Base-by-base conservation (phyloP, 2,329 filamentous ascomycete species). In the Metarhizium album region DNA sequence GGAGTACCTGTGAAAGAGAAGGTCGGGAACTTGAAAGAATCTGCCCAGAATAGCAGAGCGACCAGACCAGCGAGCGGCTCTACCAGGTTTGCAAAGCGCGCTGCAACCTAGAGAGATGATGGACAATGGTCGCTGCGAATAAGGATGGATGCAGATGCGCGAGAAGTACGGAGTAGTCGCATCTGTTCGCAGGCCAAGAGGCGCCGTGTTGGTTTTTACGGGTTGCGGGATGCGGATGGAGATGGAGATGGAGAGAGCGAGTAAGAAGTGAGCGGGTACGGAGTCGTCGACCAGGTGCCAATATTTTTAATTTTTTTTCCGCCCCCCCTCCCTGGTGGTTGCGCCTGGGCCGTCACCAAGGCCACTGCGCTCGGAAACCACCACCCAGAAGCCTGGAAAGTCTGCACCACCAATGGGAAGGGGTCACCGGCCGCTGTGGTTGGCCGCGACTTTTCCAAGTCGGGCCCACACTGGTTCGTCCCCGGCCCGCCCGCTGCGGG, bases 151-250 rank as follows among this genome's bases (percentile, higher is more conserved):
- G 47, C 42, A 47, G 47, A 52, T 27, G 52, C 49, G 49, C 45
- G 47, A 51, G 33, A 33, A 38, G 37, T 24, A 43, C 49, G 33
- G 24, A 38, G 37, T 24, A 43, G 46, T 53, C 43, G 51, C 51
- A 46, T 53, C 40, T 22, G 51, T 22, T 35, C 20, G 49, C 47
- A 18, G 38, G 42, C 24, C 45, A 31, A 42, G 33, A 43, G 20
- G 50, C 51, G 45, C 35, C 46, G 46, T 42, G 31, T 50, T 43
- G 43, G 48, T 47, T 47, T 35, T 42, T 23, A 16, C 16, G 40
- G 46, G 40, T 42, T 31, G 29, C 22, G 40, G 46, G 45, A 48
- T 40, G 49, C 37, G 29, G 35, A 22, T 37, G 45, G 18, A 27
- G 29, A 48, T n/a, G 42, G n/a, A 13, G 43, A 43, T 18, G n/a